Conservation (phyloP, 2,329 filamentous ascomycete species). For the Exophiala aquamarina region DNA sequence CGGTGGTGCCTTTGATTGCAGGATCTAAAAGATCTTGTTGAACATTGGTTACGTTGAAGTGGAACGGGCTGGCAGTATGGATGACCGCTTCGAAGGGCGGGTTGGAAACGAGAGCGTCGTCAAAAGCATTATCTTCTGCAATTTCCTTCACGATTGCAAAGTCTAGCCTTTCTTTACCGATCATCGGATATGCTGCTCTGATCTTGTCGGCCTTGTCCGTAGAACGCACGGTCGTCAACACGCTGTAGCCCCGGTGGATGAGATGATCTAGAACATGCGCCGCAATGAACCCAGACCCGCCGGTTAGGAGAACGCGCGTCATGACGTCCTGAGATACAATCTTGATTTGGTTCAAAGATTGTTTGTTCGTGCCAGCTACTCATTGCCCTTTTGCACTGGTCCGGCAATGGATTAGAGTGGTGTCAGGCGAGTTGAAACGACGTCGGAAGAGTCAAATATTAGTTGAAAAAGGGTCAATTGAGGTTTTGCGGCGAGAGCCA, state of each 20-base stretch:
- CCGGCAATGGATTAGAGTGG: not conserved
- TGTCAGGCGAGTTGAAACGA: not conserved
- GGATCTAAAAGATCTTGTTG: conserved; percentile 31
- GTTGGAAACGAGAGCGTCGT: conserved; percentile 35
- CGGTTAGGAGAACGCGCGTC: conserved; percentile 11
- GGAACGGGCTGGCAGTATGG: conserved; percentile 32
- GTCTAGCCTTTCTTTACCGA: conserved; percentile 19
- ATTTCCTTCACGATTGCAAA: conserved; percentile 35
- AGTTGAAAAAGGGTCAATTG: not conserved
- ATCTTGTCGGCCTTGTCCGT: conserved; percentile 26
- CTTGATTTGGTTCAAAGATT: too few species aligned
- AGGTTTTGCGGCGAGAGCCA: not conserved
- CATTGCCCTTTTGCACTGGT: not conserved
- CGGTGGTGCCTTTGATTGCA: conserved; percentile 30
- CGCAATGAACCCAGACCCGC: conserved; percentile 19
- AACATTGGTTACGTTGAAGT: conserved; percentile 25
- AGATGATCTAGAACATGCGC: conserved; percentile 16
- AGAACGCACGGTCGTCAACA: conserved; percentile 30
- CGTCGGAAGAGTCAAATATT: not conserved
- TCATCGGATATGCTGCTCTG: conserved; percentile 21
- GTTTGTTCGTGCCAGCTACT: too few species aligned
- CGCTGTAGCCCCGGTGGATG: conserved; percentile 9
- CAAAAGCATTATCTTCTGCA: conserved; percentile 34
- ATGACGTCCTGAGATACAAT: too few species aligned
- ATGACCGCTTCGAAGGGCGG: conserved; percentile 31